These are phyloP conservation scores for Acmispon strigosus DNA, from an alignment of 306 rosid species.

Conservation along the genomic window DNA sequence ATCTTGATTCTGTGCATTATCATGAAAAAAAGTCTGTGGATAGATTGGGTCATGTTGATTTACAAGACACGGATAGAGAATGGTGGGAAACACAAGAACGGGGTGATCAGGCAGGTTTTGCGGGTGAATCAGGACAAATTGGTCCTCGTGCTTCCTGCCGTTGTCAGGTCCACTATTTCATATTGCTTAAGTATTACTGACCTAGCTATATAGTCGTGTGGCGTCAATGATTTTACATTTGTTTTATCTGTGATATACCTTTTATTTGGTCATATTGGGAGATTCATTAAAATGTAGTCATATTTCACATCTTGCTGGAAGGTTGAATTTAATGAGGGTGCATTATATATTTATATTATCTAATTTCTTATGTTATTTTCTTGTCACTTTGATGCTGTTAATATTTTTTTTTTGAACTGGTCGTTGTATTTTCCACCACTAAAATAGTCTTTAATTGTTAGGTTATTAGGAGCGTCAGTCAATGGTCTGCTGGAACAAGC, in stretches of 20 bases:
- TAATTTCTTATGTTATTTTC: constrained; percentile 9
- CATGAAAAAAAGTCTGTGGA: constrained; percentile 18
- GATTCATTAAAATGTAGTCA: constrained; percentile 6
- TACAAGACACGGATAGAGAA: constrained; percentile 37
- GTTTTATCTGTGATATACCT: neutral
- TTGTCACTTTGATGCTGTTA: constrained; percentile 3
- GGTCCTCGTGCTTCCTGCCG: constrained; percentile 93
- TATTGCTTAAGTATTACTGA: neutral
- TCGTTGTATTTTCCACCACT: neutral
- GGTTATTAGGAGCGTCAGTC: constrained; percentile 98
- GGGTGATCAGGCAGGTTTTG: constrained; percentile 61
- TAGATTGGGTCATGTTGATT: constrained; percentile 22
- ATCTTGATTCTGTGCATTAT: constrained; percentile 40
- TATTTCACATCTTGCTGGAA: constrained; percentile 7
- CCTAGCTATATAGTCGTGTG: neutral
- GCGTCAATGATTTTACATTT: neutral
- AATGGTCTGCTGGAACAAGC: constrained; percentile 99
- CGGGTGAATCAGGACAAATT: constrained; percentile 79
- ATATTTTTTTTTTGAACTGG: constrained; percentile 8
- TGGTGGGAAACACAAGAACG: constrained; percentile 99
- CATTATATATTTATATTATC: neutral
- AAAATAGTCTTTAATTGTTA: constrained; percentile 29
- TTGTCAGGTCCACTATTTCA: constrained; percentile 60
- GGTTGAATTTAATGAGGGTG: neutral
- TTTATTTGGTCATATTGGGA: constrained; percentile 8